Base-by-base conservation (phyloP, 2,329 filamentous ascomycete species). In the Aspergillus persii region DNA sequence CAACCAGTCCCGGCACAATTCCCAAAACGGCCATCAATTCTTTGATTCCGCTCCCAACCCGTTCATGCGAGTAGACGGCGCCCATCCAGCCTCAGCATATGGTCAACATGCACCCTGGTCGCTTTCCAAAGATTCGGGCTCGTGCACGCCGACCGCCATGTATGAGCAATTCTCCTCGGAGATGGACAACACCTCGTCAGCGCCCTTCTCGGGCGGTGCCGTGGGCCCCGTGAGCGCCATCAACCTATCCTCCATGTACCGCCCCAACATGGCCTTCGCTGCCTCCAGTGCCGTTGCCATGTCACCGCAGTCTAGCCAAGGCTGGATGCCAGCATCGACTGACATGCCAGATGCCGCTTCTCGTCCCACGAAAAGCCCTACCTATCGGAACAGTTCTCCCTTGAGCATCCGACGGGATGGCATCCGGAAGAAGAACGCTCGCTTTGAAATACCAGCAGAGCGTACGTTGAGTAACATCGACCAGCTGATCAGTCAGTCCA, bases 351-450 rank as follows among this genome's bases (percentile, higher is more conserved):
- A 82, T 75, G 81, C 72, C 68, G 76, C 64, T 68, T 79, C 80
- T 71, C 71, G 84, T 79, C 75, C 83, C 71, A 70, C 86, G 47
- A 85, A 85, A 72, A 93, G 86, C 76, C 86, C 90, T 30, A 81
- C 84, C 57, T 76, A 86, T 87, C 72, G 89, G 85, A 68, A 75
- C 56, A 89, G 90, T 79, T 92, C 92, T 62, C 89, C 93, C 57
- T 81, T 91, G 75, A 84, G 86, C 62, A 79, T 86, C 55, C 85
- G 91, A 67, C 87, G 91, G 58, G 92, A 96, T 68, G 92, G 95
- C 62, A 96, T 98, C 76, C 87, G 95, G 71, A 99, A 99, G 87
- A 98, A 98, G 89, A 99, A 98, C 72, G 92, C 93, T 65, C 90
- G 94, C 67, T 97, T 98, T 77, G 94, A 98, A 72, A 99, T 99